Evolutionary conservation across 2,329 filamentous ascomycete species (phyloP).

Genomic region (Fusarium proliferatum): DNA sequence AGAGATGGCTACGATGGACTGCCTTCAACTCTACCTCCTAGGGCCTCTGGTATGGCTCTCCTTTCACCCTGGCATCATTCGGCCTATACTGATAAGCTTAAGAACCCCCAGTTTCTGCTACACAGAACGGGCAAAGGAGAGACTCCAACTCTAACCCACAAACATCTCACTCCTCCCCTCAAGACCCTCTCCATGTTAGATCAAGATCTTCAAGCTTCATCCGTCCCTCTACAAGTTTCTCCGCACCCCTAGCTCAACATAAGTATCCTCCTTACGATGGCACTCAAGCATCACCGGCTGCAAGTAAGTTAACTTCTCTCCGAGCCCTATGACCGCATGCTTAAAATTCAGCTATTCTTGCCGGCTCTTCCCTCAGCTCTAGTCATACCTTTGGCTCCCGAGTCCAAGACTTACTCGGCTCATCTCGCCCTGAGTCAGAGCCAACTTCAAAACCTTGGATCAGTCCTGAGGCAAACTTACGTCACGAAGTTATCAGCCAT

Average conservation of each 20-base stretch:
- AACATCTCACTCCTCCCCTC: slow-evolving; percentile 36
- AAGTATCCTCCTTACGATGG: slow-evolving; percentile 17
- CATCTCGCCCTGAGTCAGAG: slow-evolving; percentile 29
- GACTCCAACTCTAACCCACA: slow-evolving; percentile 21
- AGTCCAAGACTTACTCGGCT: slow-evolving; percentile 40
- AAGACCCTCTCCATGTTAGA: slow-evolving; percentile 26
- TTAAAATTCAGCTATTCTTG: slow-evolving; percentile 35
- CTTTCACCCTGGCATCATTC: accelerated
- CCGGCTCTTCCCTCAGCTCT: slow-evolving; percentile 41
- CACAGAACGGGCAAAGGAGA: slow-evolving; percentile 6
- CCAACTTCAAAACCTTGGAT: slow-evolving; percentile 26
- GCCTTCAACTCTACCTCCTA: slow-evolving; percentile 17
- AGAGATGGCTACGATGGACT: slow-evolving; percentile 32
- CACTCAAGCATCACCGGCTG: slow-evolving; percentile 35
- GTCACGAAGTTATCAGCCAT: slow-evolving; percentile 26
- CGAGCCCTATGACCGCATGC: background rate
- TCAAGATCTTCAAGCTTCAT: slow-evolving; percentile 41
- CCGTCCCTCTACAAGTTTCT: slow-evolving; percentile 42
- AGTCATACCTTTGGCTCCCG: slow-evolving; percentile 42
- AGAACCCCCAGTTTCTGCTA: slow-evolving; percentile 10
- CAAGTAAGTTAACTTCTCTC: slow-evolving; percentile 17
- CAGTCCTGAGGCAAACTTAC: slow-evolving; percentile 33
- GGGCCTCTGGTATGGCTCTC: slow-evolving; percentile 22
- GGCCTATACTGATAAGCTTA: slow-evolving; percentile 5
- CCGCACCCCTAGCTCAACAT: slow-evolving; percentile 26